These are phyloP conservation scores for Aspergillus eucalypticola DNA, from an alignment of 2,329 filamentous ascomycete species.

Conservation along the genomic window DNA sequence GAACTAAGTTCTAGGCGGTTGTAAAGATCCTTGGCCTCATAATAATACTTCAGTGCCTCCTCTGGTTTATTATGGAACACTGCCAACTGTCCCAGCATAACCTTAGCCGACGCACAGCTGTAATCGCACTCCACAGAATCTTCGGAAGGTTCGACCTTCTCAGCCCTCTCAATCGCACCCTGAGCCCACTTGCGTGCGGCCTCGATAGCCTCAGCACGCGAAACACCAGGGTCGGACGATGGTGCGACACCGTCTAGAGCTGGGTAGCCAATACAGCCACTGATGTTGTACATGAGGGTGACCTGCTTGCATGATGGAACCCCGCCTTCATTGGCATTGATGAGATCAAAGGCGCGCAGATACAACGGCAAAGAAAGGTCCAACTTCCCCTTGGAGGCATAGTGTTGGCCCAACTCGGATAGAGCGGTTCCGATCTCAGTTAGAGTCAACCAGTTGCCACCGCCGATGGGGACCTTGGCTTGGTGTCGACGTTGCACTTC, in stretches of 20 bases:
- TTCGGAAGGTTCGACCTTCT: slow-evolving; percentile 64
- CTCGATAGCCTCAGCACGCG: slow-evolving; percentile 63
- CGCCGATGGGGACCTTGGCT: slow-evolving; percentile 66
- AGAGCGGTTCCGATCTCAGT: slow-evolving; percentile 38
- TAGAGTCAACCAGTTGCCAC: slow-evolving; percentile 52
- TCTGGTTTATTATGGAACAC: slow-evolving; percentile 67
- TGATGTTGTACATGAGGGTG: slow-evolving; percentile 64
- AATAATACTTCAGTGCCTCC: slow-evolving; percentile 68
- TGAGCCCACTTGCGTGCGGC: slow-evolving; percentile 76
- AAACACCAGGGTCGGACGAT: slow-evolving; percentile 43
- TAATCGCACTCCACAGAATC: slow-evolving; percentile 78
- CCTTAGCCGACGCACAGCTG: slow-evolving; percentile 79
- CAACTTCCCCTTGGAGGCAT: slow-evolving; percentile 71
- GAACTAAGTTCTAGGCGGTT: too few species aligned
- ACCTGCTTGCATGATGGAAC: slow-evolving; percentile 72
- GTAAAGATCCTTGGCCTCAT: slow-evolving; percentile 59
- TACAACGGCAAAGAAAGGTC: slow-evolving; percentile 84
- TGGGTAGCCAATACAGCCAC: slow-evolving; percentile 48
- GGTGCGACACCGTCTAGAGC: slow-evolving; percentile 30
- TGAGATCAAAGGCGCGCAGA: slow-evolving; percentile 76
- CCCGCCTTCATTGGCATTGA: slow-evolving; percentile 47
- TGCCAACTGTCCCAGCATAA: slow-evolving; percentile 82
- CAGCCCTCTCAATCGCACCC: slow-evolving; percentile 70
- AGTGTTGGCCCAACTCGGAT: slow-evolving; percentile 71
- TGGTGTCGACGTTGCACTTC: slow-evolving; percentile 69